phyloP scores from a whole-genome alignment of 2,329 filamentous ascomycete genomes.

The Pyricularia pennisetigena region DNA sequence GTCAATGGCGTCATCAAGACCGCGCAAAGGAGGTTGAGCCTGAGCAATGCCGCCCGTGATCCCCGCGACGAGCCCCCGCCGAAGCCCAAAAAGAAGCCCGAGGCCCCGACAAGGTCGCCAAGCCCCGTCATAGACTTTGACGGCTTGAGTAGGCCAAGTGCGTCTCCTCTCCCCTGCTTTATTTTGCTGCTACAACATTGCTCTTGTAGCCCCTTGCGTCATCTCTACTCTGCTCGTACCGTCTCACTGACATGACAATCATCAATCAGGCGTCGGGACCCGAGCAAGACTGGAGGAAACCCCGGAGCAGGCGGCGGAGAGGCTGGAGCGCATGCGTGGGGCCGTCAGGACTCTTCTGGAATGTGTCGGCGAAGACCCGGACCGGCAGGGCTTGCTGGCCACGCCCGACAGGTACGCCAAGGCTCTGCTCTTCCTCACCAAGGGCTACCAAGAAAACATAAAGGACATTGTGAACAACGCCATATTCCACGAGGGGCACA shows the following conservation, averaged over 20 bases:
- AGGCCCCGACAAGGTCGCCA: conserved; percentile 26
- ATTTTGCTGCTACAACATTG: neutral
- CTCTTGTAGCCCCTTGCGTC: neutral
- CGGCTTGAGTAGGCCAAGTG: conserved; percentile 50
- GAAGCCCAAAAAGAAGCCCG: conserved; percentile 2
- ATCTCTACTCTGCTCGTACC: neutral
- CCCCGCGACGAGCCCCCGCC: conserved; percentile 39
- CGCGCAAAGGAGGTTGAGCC: conserved; percentile 21
- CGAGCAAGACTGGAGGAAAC: conserved; percentile 50
- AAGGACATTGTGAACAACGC: conserved; percentile 85
- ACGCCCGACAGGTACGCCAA: conserved; percentile 86
- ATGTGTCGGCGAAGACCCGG: conserved; percentile 58
- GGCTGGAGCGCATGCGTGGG: conserved; percentile 48
- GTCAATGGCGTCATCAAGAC: conserved; percentile 4
- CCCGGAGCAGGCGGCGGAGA: conserved; percentile 35
- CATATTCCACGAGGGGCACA: conserved; percentile 93
- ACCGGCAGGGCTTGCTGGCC: conserved; percentile 53
- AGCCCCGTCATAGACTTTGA: conserved; percentile 53
- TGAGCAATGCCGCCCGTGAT: conserved; percentile 53
- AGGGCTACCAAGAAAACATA: conserved; percentile 93
- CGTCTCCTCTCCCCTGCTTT: conserved; percentile 11
- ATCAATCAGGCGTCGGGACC: conserved; percentile 46
- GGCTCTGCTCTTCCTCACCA: conserved; percentile 91
- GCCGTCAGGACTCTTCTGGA: conserved; percentile 59
- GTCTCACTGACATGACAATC: neutral